Conservation (phyloP, 345 rosid species). For the Camelina laxa region DNA sequence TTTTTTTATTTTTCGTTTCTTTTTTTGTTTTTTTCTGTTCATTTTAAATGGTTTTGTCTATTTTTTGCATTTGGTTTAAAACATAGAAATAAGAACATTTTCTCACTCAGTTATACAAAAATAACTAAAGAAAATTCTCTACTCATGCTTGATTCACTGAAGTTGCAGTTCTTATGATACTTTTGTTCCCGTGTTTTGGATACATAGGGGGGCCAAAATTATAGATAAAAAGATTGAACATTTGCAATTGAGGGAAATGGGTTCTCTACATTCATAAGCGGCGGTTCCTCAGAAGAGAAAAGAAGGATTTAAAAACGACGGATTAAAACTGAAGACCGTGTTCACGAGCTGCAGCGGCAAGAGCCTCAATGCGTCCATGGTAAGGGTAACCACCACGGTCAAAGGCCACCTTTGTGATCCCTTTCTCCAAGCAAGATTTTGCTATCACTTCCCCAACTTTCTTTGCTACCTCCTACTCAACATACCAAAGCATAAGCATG, state of each 20-base stretch:
- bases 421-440: slow-evolving; percentile 87
- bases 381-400: slow-evolving; percentile 93
- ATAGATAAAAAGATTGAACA: not conserved
- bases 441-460: slow-evolving; percentile 85
- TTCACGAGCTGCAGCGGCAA: slow-evolving; percentile 85
- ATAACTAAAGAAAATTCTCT: too few relatives aligned
- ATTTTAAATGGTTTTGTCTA: not conserved
- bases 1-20: not conserved
- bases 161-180: not conserved
- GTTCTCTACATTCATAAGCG: slow-evolving; percentile 25
- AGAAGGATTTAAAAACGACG: not conserved
- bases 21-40: not conserved
- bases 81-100: not conserved
- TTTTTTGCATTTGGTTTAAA: not conserved
- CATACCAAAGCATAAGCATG: slow-evolving; percentile 20
- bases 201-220: not conserved
- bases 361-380: slow-evolving; percentile 86
- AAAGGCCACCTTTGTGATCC: slow-evolving; percentile 84
- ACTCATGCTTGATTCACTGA: not conserved
- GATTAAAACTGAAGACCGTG: slow-evolving; percentile 79
- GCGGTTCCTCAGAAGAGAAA: not conserved
- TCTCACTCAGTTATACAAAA: not conserved
- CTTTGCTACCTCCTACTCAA: slow-evolving; percentile 82
- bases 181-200: not conserved
- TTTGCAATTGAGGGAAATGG: slow-evolving; percentile 4